phyloP scores from a whole-genome alignment of 148 eudicot species.

The Camellia granthamiana region DNA sequence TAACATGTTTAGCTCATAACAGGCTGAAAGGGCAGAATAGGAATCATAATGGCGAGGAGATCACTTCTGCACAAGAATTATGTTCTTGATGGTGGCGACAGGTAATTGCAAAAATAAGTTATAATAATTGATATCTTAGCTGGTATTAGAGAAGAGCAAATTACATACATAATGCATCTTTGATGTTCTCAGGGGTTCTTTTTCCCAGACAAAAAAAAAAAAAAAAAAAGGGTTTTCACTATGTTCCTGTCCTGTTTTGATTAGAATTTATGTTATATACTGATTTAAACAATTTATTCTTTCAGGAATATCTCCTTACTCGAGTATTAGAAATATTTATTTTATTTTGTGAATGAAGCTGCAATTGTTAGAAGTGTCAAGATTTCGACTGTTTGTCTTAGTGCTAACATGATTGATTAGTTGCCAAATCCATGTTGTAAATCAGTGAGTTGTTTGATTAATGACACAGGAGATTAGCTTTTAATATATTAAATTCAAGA shows the following conservation, averaged over 20 bases:
- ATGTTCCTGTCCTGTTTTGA: too few species aligned
- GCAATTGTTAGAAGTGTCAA: too few species aligned
- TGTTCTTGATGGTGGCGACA: not conserved
- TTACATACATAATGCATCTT: not conserved
- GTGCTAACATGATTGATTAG: too few species aligned
- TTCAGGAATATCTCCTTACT: slow-evolving; percentile 47
- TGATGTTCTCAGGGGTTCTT: not conserved
- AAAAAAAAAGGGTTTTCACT: too few species aligned
- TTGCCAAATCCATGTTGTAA: too few species aligned
- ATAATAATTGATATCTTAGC: not conserved
- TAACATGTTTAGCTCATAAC: not conserved
- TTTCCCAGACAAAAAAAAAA: too few species aligned
- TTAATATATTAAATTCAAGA: too few species aligned
- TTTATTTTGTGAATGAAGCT: too few species aligned
- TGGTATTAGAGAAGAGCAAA: not conserved
- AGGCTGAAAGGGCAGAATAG: not conserved
- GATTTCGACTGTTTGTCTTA: too few species aligned
- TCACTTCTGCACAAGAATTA: not conserved
- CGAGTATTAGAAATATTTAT: slow-evolving; percentile 92
- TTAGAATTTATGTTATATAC: not conserved
- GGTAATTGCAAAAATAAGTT: not conserved
- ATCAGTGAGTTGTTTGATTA: too few species aligned
- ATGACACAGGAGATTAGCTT: too few species aligned
- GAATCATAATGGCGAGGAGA: not conserved
- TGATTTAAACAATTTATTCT: not conserved